Base-by-base conservation (phyloP, 257 asterid genomes). In the Solanum ossicruentum region DNA sequence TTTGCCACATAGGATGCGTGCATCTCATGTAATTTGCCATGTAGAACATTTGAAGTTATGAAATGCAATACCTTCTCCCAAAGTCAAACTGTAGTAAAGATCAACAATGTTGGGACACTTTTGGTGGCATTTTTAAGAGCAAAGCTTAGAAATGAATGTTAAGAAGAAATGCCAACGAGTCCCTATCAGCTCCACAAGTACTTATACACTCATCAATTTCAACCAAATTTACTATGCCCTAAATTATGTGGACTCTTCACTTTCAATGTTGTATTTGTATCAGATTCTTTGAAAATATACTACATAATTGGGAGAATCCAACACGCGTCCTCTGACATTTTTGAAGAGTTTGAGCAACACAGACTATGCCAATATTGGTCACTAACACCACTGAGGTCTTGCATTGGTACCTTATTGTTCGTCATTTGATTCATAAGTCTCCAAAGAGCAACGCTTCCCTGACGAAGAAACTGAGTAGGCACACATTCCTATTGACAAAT, bases 101-200 rank as follows among this genome's bases (percentile, higher is more conserved):
- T 89, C 90, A 86, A 88, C 55, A 83, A 89, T 84, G 87, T 89
- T 89, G n/a, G 58, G 87, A 81, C 92, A 89, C 21, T 86, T 84
- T 23, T 70, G 72, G 60, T 86, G 81, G 67, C 92, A 89, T 8
- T 78, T 7, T 5, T 69, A 43, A 2, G 92, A 89, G 71, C 89
- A 89, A 41, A 89, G 83, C 65, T 88, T 88, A 84, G 56, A 36
- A 0, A 73, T 47, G 54, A 82, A 87, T 1, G 26, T 54, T 66
- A 84, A 55, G 90, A 84, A 18, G 92, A 86, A 32, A 89, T 87
- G 47, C 91, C 91, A 18, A 87, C 72, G 89, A 57, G 18, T 67
- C 32, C 32, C 90, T 71, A 16, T 85, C 80, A 58, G 83, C 80
- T 23, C 90, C 91, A 69, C 91, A 89, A 18, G 87, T 72, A 8